phyloP scores from a whole-genome alignment of 257 asterid species.

The Gentiana dahurica region DNA sequence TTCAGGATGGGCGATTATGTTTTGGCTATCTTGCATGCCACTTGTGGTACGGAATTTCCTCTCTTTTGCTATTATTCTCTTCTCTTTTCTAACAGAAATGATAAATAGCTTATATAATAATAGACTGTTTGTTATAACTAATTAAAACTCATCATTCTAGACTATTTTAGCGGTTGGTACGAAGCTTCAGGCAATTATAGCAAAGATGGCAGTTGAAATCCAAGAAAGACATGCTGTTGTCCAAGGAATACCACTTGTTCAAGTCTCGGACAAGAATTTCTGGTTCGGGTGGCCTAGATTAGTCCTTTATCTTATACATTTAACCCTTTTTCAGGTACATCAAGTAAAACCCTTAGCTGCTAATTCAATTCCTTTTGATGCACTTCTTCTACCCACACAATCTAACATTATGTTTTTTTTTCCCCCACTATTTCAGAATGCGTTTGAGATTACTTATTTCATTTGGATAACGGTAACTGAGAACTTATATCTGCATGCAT shows the following conservation, averaged over 20 bases:
- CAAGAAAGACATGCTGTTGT: constrained; percentile 91
- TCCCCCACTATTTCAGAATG: constrained; percentile 45
- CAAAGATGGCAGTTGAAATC: constrained; percentile 89
- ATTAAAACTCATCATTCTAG: constrained; percentile 42
- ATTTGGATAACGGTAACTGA: constrained; percentile 71
- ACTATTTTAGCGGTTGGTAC: constrained; percentile 80
- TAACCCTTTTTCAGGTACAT: constrained; percentile 76
- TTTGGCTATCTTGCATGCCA: constrained; percentile 56
- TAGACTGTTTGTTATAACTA: not conserved
- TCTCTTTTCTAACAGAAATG: not conserved
- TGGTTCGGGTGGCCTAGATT: constrained; percentile 72
- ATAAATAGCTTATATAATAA: no score
- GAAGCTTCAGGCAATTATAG: constrained; percentile 86
- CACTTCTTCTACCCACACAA: no score
- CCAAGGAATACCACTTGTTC: constrained; percentile 95
- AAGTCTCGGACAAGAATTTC: constrained; percentile 80
- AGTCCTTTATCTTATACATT: constrained; percentile 65
- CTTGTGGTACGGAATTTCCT: constrained; percentile 31
- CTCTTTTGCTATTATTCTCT: not conserved
- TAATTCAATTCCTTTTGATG: no score
- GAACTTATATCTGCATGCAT: not conserved
- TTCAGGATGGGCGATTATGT: constrained; percentile 68
- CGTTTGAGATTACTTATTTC: constrained; percentile 89
- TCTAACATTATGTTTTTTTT: constrained; percentile 7
- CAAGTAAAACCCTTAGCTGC: no score